Base-by-base conservation (phyloP, 495 filamentous ascomycete species). In the Podospora conica region DNA sequence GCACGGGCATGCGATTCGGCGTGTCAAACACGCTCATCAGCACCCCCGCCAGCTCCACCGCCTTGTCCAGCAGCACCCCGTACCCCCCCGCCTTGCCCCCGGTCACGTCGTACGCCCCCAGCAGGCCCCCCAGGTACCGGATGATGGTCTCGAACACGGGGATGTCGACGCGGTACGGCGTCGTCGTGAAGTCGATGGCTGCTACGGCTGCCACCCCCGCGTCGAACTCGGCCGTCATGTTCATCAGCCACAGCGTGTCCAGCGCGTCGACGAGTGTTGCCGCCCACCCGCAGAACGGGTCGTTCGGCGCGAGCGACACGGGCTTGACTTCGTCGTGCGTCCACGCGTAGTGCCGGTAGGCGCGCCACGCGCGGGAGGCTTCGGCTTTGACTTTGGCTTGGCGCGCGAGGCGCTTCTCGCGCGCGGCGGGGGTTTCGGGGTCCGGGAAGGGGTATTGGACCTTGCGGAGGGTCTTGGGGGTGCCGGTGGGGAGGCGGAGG, bases 231-330 rank as follows among this genome's bases (percentile, higher is more conserved):
- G 91, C 82, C 74, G 91, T 87, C 75, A 98, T 71, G 9, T 87
- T 93, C 92, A 97, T 97, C 65, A 98, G 95, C 92, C 93, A 98
- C 18, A 98, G 79, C 0, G 93, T 96, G 75, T 98, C 95, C 48
- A 98, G 79, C n/a, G 89, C 77, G 79, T 98, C 95, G 5, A 98
- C 92, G 65, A 98, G 73, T 2, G 95, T 97, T 4, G 95, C 95
- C 22, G 90, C 95, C 95, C 95, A 98, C 23, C 91, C 91, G 74
- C 89, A 93, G 71, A 98, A 98, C 0, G 93, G 91, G 71, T 98
- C 83, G 0, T 82, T 79, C 31, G 79, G 83, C 31, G 75, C 77
- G 11, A 85, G 86, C 55, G 82, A 84, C 5, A 92, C 77, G 2
- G 94, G 95, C 25, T 78, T 82, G 28, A 97, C 74, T 76, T 98